Conservation (phyloP, 108 stramenopile species). For the Fragilariopsis cylindrus region DNA sequence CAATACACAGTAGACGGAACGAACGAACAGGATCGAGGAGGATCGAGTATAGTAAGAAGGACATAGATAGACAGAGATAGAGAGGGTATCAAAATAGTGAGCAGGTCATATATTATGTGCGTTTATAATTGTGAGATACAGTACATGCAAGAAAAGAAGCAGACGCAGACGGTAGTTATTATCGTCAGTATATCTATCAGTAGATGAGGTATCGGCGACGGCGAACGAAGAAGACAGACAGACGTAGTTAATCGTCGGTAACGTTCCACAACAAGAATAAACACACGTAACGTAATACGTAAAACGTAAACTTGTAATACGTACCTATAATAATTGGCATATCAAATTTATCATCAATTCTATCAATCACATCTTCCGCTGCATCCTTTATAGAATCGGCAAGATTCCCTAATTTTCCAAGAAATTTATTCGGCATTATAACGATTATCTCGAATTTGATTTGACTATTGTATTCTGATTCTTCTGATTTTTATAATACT, state of each 20-base stretch:
- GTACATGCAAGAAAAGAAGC: not conserved
- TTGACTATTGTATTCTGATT: too few species aligned
- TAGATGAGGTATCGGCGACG: too few species aligned
- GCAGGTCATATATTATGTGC: not conserved
- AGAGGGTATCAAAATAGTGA: not conserved
- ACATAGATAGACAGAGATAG: not conserved
- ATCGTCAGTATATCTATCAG: not conserved
- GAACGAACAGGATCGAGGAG: not conserved
- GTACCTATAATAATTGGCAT: not conserved
- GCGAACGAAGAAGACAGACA: too few species aligned
- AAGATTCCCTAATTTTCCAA: not conserved
- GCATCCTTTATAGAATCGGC: slow-evolving; percentile 2
- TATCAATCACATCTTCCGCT: not conserved
- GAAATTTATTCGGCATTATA: slow-evolving; percentile 5
- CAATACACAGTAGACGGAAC: not conserved
- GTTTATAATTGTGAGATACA: not conserved
- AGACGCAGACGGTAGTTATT: not conserved
- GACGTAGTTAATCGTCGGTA: too few species aligned
- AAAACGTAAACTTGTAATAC: not conserved
- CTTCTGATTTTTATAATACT: too few species aligned
- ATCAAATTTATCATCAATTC: not conserved
- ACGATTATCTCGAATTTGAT: not conserved
- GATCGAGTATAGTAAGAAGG: not conserved
- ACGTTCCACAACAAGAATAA: too few species aligned
- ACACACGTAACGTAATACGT: too few species aligned